Base-by-base conservation (phyloP, 805 yeast species). In the Naumovozyma dairenensis region DNA sequence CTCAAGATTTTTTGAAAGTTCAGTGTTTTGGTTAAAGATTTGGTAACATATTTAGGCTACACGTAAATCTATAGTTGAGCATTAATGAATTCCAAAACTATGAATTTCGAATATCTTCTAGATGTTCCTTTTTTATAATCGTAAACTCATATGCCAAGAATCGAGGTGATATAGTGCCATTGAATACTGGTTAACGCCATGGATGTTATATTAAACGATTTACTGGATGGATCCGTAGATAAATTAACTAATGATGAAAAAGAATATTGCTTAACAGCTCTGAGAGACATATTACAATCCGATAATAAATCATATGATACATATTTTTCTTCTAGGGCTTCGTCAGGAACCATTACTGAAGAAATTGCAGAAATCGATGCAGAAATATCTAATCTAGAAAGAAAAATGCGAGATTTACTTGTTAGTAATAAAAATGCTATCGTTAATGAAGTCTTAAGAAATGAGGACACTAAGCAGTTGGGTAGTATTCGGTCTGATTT, bases 291-390 rank as follows among this genome's bases (percentile, higher is more conserved):
- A 8, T 55, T 77, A 24, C 64, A 70, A 28, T 69, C 71, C 28
- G 72, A 73, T 21, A 65, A 55, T 36, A 67, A 51, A 39, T 77
- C 51, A 46, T 75, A 45, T 45, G 55, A 32, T 43, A 59, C 59
- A 40, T 72, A 53, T 46, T 70, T 51, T 48, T 67, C 58, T 1
- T 65, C 60, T 20, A 65, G 42, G 13, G 64, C 67, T 1, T 45
- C 48, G 6, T 43, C 55, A 2, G 60, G 61, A 21, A 52, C 52
- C 21, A 41, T 54, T 16, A 71, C 75, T 1, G 84, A 79, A 43
- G 86, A 77, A 48, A 76, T 80, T 28, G 87, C 87, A 0, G 89
- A 80, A 47, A 55, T 79, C 21, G 85, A 79, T 44, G 70, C 72
- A 18, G 42, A 62, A n/a, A 72, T 71, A 40, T 56, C 76, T 15